Conservation (phyloP, 257 asterid genomes). For the Fraxinus cuspidata region DNA sequence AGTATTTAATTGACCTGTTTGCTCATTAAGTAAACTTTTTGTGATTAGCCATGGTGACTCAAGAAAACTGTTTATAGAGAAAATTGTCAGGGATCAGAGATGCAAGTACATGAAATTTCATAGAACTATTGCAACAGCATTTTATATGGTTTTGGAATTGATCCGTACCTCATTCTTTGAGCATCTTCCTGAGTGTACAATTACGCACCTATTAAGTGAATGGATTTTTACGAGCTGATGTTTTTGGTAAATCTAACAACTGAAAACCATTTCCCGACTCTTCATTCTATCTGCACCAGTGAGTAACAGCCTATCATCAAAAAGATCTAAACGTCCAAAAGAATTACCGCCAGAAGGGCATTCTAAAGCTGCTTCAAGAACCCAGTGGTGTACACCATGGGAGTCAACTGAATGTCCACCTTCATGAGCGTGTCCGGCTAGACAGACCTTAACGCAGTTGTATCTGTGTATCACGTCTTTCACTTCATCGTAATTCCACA, state of each 20-base stretch:
- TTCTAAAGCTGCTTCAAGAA: slow-evolving; percentile 89
- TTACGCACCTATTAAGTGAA: no score
- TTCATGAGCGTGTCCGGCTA: slow-evolving; percentile 79
- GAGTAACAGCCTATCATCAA: slow-evolving; percentile 58
- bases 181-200: no score
- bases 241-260: slow-evolving; percentile 14
- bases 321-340: slow-evolving; percentile 70
- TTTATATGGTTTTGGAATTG: no score
- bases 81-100: no score
- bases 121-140: no score
- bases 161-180: no score
- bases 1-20: no score
- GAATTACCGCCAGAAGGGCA: slow-evolving; percentile 84
- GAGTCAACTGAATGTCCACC: slow-evolving; percentile 75
- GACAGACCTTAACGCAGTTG: slow-evolving; percentile 78
- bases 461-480: slow-evolving; percentile 55
- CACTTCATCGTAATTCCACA: no score
- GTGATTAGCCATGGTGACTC: no score
- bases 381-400: slow-evolving; percentile 78
- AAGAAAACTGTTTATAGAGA: no score
- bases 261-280: slow-evolving; percentile 70
- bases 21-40: neutral
- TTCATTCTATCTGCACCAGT: slow-evolving; percentile 70
- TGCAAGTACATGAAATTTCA: no score
- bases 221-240: no score